Evolutionary conservation across 140 eudicot genomes (phyloP).

Genomic region (Flaveria floridana): DNA sequence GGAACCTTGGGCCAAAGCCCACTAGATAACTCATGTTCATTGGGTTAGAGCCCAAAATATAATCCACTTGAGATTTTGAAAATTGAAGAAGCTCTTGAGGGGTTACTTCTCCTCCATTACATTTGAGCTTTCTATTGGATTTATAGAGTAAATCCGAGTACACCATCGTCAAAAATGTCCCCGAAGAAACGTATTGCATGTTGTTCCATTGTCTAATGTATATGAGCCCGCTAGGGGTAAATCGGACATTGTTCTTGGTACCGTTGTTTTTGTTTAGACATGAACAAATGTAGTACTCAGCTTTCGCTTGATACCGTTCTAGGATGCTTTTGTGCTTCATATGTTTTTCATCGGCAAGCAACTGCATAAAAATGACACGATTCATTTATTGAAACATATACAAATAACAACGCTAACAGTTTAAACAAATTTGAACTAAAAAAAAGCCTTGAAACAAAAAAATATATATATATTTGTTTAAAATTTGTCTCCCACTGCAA

Average conservation of each 20-base stretch:
- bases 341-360: constrained; percentile 46
- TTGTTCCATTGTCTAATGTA: constrained; percentile 78
- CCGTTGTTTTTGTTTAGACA: constrained; percentile 61
- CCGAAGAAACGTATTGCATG: constrained; percentile 77
- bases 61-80: constrained; percentile 71
- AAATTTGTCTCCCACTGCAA: background rate
- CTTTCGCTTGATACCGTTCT: constrained; percentile 48
- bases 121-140: constrained; percentile 32
- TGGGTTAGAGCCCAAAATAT: constrained; percentile 81
- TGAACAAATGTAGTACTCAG: constrained; percentile 58
- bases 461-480: background rate
- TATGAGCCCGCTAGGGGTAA: constrained; percentile 73
- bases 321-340: constrained; percentile 34
- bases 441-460: background rate
- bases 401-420: too few relatives aligned
- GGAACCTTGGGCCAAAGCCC: constrained; percentile 74
- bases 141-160: constrained; percentile 55
- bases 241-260: constrained; percentile 36
- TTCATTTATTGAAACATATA: background rate
- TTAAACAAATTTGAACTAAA: too few relatives aligned
- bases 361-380: constrained; percentile 31
- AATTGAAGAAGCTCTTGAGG: constrained; percentile 45
- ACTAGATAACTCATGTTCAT: constrained; percentile 72
- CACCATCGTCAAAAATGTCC: constrained; percentile 46
- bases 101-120: constrained; percentile 42